Base-by-base conservation (phyloP, 2,329 filamentous ascomycete genomes). In the Calonectria henricotiae region DNA sequence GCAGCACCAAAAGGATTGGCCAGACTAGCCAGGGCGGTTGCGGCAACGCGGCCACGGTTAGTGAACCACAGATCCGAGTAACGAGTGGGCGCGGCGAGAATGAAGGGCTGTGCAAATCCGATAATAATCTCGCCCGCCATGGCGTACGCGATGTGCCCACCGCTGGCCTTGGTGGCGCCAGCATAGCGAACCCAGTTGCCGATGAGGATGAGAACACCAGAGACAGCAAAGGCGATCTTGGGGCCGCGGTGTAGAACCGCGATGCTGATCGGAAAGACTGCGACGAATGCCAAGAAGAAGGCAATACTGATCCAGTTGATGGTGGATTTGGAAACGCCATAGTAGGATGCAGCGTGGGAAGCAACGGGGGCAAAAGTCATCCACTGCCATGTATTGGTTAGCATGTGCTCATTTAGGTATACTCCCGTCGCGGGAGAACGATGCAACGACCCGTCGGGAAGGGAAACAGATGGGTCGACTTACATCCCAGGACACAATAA, bases 51-150 rank as follows among this genome's bases (percentile, higher is more conserved):
- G 8, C 95, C 96, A 12, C 87, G 85, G 76, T 93, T 91, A 1
- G 94, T 95, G 83, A 98, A 98, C 96, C 96, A 98, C 70, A 98
- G 85, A 80, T 98, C 95, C 65, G 94, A 96, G 83, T 97, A 99
- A 71, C 94, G 88, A 0, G 96, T 96, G 0, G 96, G 96, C 0
- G 96, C 94, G 7, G 93, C 91, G 11, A 98, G 89, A 13, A 97
- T 94, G 81, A 98, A 98, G 0, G 96, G 95, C 80, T 99, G 96
- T 0, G 94, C 91, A 44, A 98, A 87, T 0, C 96, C 96, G 63
- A 93, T 94, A 70, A 99, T 81, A 80, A 98, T 92, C 84, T 98
- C 96, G 5, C 96, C 96, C 75, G 97, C 91, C 92, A 98, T 94
- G 71, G 94, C 92, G 51, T 93, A 87, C 47, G 91, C 91, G 78